A percentile compares a stretch with the other conserved stretches of the same genome.
Conservation (phyloP, 2,329 filamentous ascomycete genomes). For the Alternaria incomplexa region DNA sequence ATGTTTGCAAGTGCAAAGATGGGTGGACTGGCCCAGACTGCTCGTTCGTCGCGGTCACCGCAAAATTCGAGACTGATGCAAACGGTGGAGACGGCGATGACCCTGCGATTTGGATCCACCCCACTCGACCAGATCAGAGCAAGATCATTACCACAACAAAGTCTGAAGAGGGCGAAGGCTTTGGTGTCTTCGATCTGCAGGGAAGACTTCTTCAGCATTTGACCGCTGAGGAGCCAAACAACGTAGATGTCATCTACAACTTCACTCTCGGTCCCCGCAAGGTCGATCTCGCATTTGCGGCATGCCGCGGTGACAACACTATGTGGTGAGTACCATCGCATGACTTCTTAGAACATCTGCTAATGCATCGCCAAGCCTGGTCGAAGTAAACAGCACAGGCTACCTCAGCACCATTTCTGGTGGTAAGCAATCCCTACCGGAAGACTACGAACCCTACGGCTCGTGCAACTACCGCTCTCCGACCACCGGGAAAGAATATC, state of each 20-base stretch:
- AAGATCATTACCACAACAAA: slow-evolving; percentile 62
- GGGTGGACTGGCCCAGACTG: slow-evolving; percentile 38
- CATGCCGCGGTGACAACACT: slow-evolving; percentile 59
- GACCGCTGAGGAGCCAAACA: slow-evolving; percentile 58
- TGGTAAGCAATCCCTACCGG: slow-evolving; percentile 55
- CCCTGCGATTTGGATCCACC: slow-evolving; percentile 41
- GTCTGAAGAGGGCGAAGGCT: slow-evolving; percentile 56
- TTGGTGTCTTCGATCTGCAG: slow-evolving; percentile 58
- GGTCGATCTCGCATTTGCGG: slow-evolving; percentile 59
- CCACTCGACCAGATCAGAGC: slow-evolving; percentile 48
- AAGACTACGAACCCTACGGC: slow-evolving; percentile 58
- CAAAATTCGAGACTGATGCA: slow-evolving; percentile 42
- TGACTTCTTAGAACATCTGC: not conserved
- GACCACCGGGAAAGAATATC: slow-evolving; percentile 57
- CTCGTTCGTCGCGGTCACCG: slow-evolving; percentile 35
- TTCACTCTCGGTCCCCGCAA: slow-evolving; percentile 54
- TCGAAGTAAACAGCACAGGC: slow-evolving; percentile 58
- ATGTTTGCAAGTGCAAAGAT: slow-evolving; percentile 33
- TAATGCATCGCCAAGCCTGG: slow-evolving; percentile 47
- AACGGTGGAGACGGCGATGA: slow-evolving; percentile 44
- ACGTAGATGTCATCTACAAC: slow-evolving; percentile 61
- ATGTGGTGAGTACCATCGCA: slow-evolving; percentile 54
- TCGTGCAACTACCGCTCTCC: slow-evolving; percentile 59
- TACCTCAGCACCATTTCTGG: slow-evolving; percentile 53
- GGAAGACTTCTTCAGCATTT: slow-evolving; percentile 58